Evolutionary conservation across 2,329 filamentous ascomycete species (phyloP), one percentile per base, ranked within the genome.

Genomic region (Claviceps lovelessii): DNA sequence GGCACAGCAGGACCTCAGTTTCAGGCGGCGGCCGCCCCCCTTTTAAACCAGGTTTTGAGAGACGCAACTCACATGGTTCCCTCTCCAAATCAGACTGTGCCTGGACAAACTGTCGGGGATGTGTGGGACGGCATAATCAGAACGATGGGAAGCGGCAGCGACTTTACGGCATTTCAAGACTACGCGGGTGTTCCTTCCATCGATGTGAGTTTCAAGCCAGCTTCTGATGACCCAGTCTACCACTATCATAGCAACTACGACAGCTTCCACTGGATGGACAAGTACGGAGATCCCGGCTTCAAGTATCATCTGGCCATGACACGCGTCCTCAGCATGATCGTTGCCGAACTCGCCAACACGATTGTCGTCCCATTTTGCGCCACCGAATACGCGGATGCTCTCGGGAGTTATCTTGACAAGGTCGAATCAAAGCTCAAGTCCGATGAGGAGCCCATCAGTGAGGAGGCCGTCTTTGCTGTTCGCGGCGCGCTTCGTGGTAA

Each of bases 181-280:
- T 83, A 77, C 61, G 83, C 81, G 0, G 85, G 85, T 48, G 73
- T 88, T 45, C 76, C 85, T 8, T 81, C 76, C 58, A 65, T 86
- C 15, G 81, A 87, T 62, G 74, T 87, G 52, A 76, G 78, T 31
- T 88, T 86, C 63, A 67, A 66, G 17, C 64, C 61, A 8, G 68
- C 68, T 29, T 56, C 61, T 0, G 64, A 69, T 1, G 74, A 76
- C 47, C 72, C 83, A 0, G 75, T 88, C 3, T 88, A 89, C 65
- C 85, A 88, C 63, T 95, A 95, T 68, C 90, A 95, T 71, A 85
- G 84, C 67, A 95, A 95, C 73, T 95, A 94, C 68, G 90, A 95
- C 67, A 88, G 83, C 63, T 93, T 90, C 68, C 75, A 85, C 68
- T 95, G 90, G 90, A 94, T 95, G 88, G 77, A 83, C 54, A 79